Conservation (phyloP, 2,329 filamentous ascomycete genomes). For the Lizonia empirigonia region DNA sequence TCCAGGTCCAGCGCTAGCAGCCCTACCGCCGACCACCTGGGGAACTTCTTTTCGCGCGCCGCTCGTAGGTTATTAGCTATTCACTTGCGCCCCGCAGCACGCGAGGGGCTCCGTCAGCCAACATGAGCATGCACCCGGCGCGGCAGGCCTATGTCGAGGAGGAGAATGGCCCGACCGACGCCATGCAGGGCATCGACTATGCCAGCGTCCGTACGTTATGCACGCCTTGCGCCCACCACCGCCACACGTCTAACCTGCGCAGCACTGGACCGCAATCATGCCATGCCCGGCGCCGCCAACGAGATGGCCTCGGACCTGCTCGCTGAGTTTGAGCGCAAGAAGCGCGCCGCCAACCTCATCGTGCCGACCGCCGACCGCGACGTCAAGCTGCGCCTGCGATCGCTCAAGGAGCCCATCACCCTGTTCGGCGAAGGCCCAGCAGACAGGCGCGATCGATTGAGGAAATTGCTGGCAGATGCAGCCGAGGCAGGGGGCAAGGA, state of each 20-base stretch:
- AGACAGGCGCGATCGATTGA: conserved; percentile 84
- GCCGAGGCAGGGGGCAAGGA: conserved; percentile 66
- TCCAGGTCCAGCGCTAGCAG: conserved; percentile 33
- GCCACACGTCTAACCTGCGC: conserved; percentile 1
- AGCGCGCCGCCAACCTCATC: conserved; percentile 82
- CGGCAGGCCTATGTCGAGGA: conserved; percentile 95
- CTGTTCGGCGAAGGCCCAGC: conserved; percentile 89
- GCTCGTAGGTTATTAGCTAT: conserved; percentile 2
- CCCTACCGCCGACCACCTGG: conserved; percentile 32
- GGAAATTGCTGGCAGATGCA: conserved; percentile 77
- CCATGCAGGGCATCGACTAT: conserved; percentile 64
- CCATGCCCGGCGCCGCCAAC: conserved; percentile 73
- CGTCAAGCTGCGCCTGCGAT: conserved; percentile 74
- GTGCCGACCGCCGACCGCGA: conserved; percentile 93
- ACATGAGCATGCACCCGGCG: conserved; percentile 76
- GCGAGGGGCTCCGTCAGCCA: conserved; percentile 22
- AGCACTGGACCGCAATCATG: conserved; percentile 82
- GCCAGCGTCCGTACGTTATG: conserved; percentile 65
- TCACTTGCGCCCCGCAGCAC: conserved; percentile 17
- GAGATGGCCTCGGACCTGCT: conserved; percentile 86
- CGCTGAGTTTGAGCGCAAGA: conserved; percentile 88
- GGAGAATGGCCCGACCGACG: conserved; percentile 64
- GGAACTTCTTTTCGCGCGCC: conserved; percentile 28
- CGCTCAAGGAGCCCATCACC: conserved; percentile 91
- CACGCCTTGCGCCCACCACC: no score